Percentiles rank a stretch among this genome's conserved stretches.
phyloP scores from a whole-genome alignment of 1,139 yeast genomes.

The Geotrichum carabidarum region DNA sequence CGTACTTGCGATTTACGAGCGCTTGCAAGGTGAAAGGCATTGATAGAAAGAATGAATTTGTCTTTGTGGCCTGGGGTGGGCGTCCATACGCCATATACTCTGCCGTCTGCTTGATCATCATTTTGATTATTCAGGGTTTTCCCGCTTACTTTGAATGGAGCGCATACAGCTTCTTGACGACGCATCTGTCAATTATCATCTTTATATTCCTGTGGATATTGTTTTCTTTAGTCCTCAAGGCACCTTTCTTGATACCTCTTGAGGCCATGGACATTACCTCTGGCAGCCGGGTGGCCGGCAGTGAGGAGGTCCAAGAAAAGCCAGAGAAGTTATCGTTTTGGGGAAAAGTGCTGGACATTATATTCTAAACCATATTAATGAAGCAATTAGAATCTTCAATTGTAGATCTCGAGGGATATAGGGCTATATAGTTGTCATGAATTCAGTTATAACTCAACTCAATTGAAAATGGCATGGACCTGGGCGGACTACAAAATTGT shows the following conservation, averaged over 20 bases:
- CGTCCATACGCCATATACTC: constrained; percentile 64
- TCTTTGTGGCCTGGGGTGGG: constrained; percentile 45
- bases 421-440: no score
- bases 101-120: constrained; percentile 47
- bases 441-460: no score
- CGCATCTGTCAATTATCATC: constrained; percentile 59
- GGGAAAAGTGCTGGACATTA: constrained; percentile 1
- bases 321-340: background rate
- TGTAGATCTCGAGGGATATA: no score
- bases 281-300: constrained; percentile 49
- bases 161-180: constrained; percentile 56
- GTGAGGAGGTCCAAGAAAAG: background rate
- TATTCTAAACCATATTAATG: background rate
- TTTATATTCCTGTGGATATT: constrained; percentile 51
- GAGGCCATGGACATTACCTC: constrained; percentile 71
- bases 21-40: constrained; percentile 51
- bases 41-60: constrained; percentile 21
- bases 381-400: no score
- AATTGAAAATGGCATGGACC: no score
- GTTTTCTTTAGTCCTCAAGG: constrained; percentile 41
- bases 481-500: no score
- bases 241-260: constrained; percentile 31
- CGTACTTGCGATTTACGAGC: constrained; percentile 48
- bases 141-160: constrained; percentile 58
- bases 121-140: constrained; percentile 65